Evolutionary conservation across 345 rosid species (phyloP).

Genomic region (Hibiscus tridactylites): DNA sequence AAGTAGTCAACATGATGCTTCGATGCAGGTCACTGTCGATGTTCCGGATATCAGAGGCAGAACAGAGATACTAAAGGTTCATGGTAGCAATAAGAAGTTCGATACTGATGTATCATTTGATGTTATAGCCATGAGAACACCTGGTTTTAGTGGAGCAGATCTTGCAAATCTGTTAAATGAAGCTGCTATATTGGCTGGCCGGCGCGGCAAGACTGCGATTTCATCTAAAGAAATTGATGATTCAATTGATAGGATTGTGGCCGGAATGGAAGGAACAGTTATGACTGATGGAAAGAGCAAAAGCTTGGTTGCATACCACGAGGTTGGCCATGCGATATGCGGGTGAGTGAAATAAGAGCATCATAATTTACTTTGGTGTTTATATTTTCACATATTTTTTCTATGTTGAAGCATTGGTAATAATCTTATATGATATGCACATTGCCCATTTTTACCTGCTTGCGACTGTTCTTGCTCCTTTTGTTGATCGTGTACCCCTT

Average conservation of each 20-base stretch:
- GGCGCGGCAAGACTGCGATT: constrained; percentile 72
- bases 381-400: not conserved
- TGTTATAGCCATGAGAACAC: constrained; percentile 92
- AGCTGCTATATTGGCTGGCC: constrained; percentile 93
- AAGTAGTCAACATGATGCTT: constrained; percentile 14
- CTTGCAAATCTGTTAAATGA: constrained; percentile 93
- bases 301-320: constrained; percentile 95
- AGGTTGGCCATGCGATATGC: constrained; percentile 93
- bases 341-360: constrained; percentile 47
- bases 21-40: constrained; percentile 73
- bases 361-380: not conserved
- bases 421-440: not conserved
- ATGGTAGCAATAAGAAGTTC: constrained; percentile 81
- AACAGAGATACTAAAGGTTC: constrained; percentile 89
- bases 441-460: not conserved
- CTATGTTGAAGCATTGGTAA: not conserved
- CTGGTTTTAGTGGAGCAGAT: constrained; percentile 98
- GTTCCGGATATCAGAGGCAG: constrained; percentile 90
- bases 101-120: constrained; percentile 84
- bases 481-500: not conserved
- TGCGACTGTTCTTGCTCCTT: not conserved
- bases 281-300: constrained; percentile 98
- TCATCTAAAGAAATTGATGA: constrained; percentile 94
- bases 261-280: constrained; percentile 99
- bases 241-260: constrained; percentile 94